These are phyloP conservation scores for Suillus spraguei DNA, from an alignment of 768 basidiomycete species.

Conservation along the genomic window DNA sequence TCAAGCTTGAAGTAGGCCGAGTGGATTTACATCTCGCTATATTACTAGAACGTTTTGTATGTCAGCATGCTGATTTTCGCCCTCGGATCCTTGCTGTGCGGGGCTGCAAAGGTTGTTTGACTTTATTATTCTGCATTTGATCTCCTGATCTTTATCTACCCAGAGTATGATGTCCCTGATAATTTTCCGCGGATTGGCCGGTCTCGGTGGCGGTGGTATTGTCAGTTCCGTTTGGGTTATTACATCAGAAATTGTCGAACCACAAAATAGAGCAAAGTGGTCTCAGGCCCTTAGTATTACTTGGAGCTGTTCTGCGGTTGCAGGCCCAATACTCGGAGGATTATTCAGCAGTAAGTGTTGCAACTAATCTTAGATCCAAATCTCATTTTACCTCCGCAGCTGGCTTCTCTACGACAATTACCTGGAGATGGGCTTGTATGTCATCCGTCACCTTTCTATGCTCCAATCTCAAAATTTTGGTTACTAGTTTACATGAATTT, in stretches of 20 bases:
- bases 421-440: slow-evolving; percentile 90
- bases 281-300: slow-evolving; percentile 83
- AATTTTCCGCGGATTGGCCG: slow-evolving; percentile 63
- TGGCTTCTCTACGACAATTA: slow-evolving; percentile 37
- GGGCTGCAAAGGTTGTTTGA: slow-evolving; percentile 60
- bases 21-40: slow-evolving; percentile 10
- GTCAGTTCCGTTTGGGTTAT: slow-evolving; percentile 87
- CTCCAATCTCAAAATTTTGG: slow-evolving; percentile 20
- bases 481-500: slow-evolving; percentile 79
- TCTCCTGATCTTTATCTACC: slow-evolving; percentile 21
- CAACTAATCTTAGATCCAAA: slow-evolving; percentile 17
- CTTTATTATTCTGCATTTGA: slow-evolving; percentile 19
- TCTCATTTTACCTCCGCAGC: slow-evolving; percentile 30
- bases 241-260: slow-evolving; percentile 81
- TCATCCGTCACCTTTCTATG: slow-evolving; percentile 18
- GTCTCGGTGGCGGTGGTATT: slow-evolving; percentile 87
- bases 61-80: slow-evolving; percentile 75
- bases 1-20: slow-evolving; percentile 8
- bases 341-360: slow-evolving; percentile 68
- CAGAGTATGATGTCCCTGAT: slow-evolving; percentile 62
- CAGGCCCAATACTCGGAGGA: slow-evolving; percentile 83
- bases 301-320: slow-evolving; percentile 85
- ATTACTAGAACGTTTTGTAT: slow-evolving; percentile 63
- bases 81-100: slow-evolving; percentile 79
- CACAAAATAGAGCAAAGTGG: slow-evolving; percentile 74